A percentile compares a stretch with the other conserved stretches of the same genome.
These are phyloP conservation scores for Saccharomycopsis fibuligera DNA, from an alignment of 805 yeast species.

Conservation along the genomic window DNA sequence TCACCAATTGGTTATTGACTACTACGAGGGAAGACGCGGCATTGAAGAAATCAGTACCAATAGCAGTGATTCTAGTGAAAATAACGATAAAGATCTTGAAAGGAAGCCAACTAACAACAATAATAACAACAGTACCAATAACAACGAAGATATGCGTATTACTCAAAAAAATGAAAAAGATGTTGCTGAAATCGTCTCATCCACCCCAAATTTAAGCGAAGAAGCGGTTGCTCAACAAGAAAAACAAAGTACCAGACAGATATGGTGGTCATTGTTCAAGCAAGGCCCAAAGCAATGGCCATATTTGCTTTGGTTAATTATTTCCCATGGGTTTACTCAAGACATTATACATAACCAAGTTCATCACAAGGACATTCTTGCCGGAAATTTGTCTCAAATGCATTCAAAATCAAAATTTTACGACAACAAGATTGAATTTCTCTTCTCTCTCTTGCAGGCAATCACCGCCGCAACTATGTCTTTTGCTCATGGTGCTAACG, in stretches of 20 bases:
- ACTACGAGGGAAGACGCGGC: constrained; percentile 54
- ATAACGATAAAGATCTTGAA: constrained; percentile 18
- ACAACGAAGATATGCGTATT: constrained; percentile 4
- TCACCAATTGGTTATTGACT: constrained; percentile 49
- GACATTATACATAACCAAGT: constrained; percentile 53
- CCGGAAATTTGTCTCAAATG: constrained; percentile 43
- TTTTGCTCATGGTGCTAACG: constrained; percentile 78
- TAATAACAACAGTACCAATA: not conserved
- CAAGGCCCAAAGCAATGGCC: constrained; percentile 52
- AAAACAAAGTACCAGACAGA: constrained; percentile 32
- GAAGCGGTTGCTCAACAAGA: constrained; percentile 24
- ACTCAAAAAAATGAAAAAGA: too few species aligned
- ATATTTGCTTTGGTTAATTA: constrained; percentile 38
- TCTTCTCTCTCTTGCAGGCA: constrained; percentile 63
- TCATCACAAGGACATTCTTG: constrained; percentile 32
- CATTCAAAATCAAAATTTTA: constrained; percentile 57
- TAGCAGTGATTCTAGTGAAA: constrained; percentile 20
- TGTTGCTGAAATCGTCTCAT: too few species aligned
- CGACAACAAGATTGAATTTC: constrained; percentile 62
- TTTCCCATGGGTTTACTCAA: constrained; percentile 55
- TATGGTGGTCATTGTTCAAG: constrained; percentile 34
- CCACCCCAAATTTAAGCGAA: constrained; percentile 12
- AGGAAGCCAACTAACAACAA: not conserved
- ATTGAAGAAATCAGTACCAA: constrained; percentile 21
- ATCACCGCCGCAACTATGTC: constrained; percentile 76